Evolutionary conservation across 129 eudicot genomes (phyloP), one percentile per base, ranked within the genome.

Genomic region (Chrysanthemum seticuspe): DNA sequence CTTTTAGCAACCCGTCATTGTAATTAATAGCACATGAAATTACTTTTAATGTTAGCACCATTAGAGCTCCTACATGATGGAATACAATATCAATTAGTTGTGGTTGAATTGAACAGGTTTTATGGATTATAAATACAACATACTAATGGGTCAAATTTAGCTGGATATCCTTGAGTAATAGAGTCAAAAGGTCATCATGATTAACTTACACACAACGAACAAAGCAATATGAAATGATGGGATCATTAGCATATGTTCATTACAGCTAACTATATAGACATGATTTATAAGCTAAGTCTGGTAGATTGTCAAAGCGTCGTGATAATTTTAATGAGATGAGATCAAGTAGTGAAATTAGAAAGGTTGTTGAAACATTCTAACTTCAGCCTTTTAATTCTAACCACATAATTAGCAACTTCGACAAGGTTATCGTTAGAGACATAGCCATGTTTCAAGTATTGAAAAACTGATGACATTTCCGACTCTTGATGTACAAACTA

Each of bases 31-130:
- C 87, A 48, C 91, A 86, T 13, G 96, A 90, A 76, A 94, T 94
- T 69, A 94, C 89, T 90, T 94, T 94, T 31, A 94, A 87, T 7
- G 92, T 89, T 76, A 90, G 76, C 80, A 94, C 97, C 98, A 90
- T 90, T 40, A 90, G 83, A 56, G 98, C 89, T 78, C 98, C 98
- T 94, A 81, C 29, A 74, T 23, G 25, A 23, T 23, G 1, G 25
- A 25, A 48, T 54, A 31, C 48, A 79, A 27, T 27, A 27, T 27
- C 29, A 27, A 27, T 27, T 27, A 27, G 29, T 27, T 27, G 29
- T 23, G 25, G 25, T 27, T 27, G 29, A 27, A 27, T 27, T 27
- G 29, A 27, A 27, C 3, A 27, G 3, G 29, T 27, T 27, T 2
- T 27, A 27, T 27, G 29, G 29, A 27, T 27, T 27, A 27, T 1